A percentile compares a stretch with the other conserved stretches of the same genome.
These are phyloP conservation scores for Umbelopsis ramanniana DNA, from an alignment of 192 early-diverging fungal genomes.

Conservation along the genomic window DNA sequence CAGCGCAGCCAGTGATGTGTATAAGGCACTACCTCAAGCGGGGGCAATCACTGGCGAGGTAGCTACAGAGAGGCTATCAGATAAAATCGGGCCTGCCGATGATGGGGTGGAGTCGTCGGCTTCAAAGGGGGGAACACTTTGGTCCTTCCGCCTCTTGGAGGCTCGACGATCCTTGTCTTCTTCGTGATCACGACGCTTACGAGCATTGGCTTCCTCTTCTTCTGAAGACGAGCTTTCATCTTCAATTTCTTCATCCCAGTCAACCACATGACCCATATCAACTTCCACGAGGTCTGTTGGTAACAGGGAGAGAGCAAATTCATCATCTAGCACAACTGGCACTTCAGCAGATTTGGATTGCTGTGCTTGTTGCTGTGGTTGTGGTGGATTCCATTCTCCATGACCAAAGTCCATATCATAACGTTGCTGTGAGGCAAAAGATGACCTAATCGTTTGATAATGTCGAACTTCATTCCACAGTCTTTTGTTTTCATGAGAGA, in stretches of 20 bases:
- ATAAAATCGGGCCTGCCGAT: conserved; percentile 16
- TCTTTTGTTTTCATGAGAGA: conserved; percentile 12
- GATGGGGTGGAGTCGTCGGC: neutral
- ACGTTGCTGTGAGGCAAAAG: neutral
- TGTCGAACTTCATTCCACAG: conserved; percentile 23
- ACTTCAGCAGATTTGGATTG: conserved; percentile 19
- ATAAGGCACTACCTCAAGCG: neutral
- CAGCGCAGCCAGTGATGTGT: neutral
- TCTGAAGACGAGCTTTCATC: conserved; percentile 19
- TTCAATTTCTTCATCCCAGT: conserved; percentile 23
- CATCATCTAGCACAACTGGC: conserved; percentile 18
- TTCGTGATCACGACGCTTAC: conserved; percentile 17
- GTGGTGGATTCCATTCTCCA: conserved; percentile 1
- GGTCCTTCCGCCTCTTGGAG: conserved; percentile 11
- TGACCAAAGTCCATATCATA: conserved; percentile 17
- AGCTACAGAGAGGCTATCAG: conserved; percentile 3
- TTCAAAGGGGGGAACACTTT: conserved; percentile 15
- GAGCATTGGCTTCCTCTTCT: conserved; percentile 17
- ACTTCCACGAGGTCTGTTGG: conserved; percentile 19
- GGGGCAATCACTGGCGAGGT: conserved; percentile 4
- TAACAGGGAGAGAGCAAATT: conserved; percentile 15
- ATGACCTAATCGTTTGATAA: conserved; percentile 1
- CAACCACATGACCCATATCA: conserved; percentile 20
- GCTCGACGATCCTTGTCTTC: conserved; percentile 18
- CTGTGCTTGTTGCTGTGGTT: neutral